Evolutionary conservation across 2,329 filamentous ascomycete genomes (phyloP), one percentile per base, ranked within the genome.

Genomic region (Penicillium corylophilum): DNA sequence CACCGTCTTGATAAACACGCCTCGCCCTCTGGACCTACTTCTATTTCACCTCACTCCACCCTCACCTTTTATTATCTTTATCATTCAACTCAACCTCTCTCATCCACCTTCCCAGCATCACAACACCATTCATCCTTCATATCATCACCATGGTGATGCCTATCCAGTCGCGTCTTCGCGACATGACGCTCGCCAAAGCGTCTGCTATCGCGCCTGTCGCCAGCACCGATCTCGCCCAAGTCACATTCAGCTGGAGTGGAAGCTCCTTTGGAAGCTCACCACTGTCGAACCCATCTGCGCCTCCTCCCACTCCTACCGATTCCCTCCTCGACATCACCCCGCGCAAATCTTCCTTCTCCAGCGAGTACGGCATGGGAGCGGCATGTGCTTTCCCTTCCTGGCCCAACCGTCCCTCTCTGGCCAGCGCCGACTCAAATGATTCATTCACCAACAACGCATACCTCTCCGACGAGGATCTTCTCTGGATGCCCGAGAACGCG

Each of bases 351-450:
- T 74, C 71, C 31, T 75, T 74, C 64, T 74, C 71, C 22, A 67
- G 61, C 23, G 60, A 67, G 29, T 66, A 67, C 49, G 69, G 70
- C 7, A 66, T 71, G 64, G 72, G 67, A 61, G 72, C 67, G 24
- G 66, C 71, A 46, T 75, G 73, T 53, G 73, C 73, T 4, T 75
- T 75, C 45, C 73, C 73, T 8, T 75, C 73, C 4, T 75, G 73
- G 73, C 73, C 73, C 41, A 75, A 74, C 64, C 61, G 73, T 5
- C 63, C 70, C 2, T 71, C 71, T 8, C 66, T 75, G 18, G 63
- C 69, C 41, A 68, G 53, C 54, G 60, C 59, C 47, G 64, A 69
- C 40, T 65, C 69, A 3, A 63, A 66, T 10, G 54, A 63, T 13
- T 65, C 64, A 1, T 67, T 57, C 7, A 64, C 68, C 43, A 72